Evolutionary conservation across 441 rosid species (phyloP).

Genomic region (California macrophylla): DNA sequence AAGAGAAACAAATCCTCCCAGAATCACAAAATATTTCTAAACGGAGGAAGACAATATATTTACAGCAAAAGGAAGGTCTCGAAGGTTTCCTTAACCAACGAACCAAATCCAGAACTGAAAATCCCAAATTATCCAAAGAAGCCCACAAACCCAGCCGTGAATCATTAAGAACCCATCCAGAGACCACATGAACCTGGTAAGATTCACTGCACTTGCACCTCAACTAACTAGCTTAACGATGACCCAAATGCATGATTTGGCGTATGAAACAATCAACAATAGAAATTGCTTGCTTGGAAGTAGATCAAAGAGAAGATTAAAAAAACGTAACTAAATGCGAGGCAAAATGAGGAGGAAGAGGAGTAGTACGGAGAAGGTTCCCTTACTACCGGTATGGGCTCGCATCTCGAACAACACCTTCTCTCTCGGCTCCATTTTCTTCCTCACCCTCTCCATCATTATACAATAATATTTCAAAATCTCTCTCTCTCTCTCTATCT

Average conservation of each 20-base stretch:
- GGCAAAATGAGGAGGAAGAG: constrained; percentile 67
- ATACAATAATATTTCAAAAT: too few species aligned
- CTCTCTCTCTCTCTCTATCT: background rate
- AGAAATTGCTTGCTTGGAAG: too few species aligned
- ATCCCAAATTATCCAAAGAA: background rate
- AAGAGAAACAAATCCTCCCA: constrained; percentile 33
- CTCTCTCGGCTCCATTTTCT: background rate
- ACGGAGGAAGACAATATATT: constrained; percentile 33
- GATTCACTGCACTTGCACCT: background rate
- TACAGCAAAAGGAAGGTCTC: constrained; percentile 24
- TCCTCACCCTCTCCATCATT: background rate
- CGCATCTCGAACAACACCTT: constrained; percentile 42
- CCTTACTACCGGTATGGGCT: constrained; percentile 43
- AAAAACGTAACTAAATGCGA: constrained; percentile 26
- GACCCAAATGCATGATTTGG: constrained; percentile 1
- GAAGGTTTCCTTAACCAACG: background rate
- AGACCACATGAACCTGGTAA: constrained; percentile 18
- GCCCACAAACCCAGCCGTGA: constrained; percentile 30
- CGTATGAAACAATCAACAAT: background rate
- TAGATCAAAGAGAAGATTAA: background rate
- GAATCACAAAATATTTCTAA: constrained; percentile 35
- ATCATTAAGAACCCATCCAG: constrained; percentile 31
- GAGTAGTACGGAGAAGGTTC: constrained; percentile 46
- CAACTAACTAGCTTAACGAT: constrained; percentile 2
- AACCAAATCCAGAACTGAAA: background rate